Base-by-base conservation (phyloP, 768 basidiomycete genomes). In the Amanita subjunquillea region DNA sequence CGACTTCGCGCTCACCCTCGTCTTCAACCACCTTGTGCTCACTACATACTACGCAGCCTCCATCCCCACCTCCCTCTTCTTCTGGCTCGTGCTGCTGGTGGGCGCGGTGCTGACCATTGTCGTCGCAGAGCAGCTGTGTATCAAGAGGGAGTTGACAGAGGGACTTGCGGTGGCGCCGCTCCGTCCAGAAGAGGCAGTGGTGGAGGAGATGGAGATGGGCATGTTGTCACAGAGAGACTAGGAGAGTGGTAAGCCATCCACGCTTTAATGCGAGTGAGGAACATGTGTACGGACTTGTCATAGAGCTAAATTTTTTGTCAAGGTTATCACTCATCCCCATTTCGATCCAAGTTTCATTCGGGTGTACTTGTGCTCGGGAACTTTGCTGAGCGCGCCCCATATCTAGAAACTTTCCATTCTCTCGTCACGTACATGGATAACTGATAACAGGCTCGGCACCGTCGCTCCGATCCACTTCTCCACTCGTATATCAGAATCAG, bases 1-100 rank as follows among this genome's bases (percentile, higher is more conserved):
- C 59, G 96, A 99, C 70, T 96, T 96, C 68, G 76, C 91, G 7
- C 66, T 95, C 55, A 98, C 96, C 0, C 79, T 98, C 45, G 69
- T 89, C 45, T 89, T 95, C 75, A 89, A 85, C 64, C 96, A 99
- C 67, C 72, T 95, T 54, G 85, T 98, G 51, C 72, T 98, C 55
- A 95, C 96, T 50, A 93, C 91, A 36, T 97, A 97, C 69, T 92
- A 91, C 65, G 80, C 91, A 2, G 79, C 82, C 10, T 75, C 81
- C 12, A 67, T 89, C 57, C 96, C 96, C 6, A 89, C 89, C 0
- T 94, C 91, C 1, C 64, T 90, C 34, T 98, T 95, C 75, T 97
- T 89, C 73, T 99, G 94, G 93, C 61, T 82, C 44, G 74, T 94
- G 47, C 72, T 94, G 63, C 66, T 78, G n/a, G 69, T 71, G 38